phyloP scores from a whole-genome alignment of 768 basidiomycete species.

The Fomitopsis serialis region DNA sequence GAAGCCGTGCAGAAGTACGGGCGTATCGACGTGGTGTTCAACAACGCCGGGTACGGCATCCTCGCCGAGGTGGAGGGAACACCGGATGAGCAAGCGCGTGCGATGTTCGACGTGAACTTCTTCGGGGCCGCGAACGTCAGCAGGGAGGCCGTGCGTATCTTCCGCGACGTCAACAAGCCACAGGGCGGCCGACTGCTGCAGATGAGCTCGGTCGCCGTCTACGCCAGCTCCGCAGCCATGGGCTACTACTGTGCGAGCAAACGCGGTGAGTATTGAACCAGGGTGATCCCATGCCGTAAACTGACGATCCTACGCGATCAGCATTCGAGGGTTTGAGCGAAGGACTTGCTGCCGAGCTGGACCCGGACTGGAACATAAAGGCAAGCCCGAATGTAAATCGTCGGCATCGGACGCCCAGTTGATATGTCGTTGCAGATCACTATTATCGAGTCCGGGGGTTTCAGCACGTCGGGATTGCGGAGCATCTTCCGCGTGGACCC shows the following conservation, averaged over 20 bases:
- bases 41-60: constrained; percentile 13
- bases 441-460: constrained; percentile 12
- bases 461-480: constrained; percentile 3
- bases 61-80: constrained; percentile 14
- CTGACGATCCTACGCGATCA: constrained; percentile 1
- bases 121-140: constrained; percentile 24
- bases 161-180: constrained; percentile 26
- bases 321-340: constrained; percentile 26
- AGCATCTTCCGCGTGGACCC: no score
- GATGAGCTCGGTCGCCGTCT: constrained; percentile 26
- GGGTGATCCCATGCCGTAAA: no score
- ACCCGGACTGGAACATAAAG: constrained; percentile 30
- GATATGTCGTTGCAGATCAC: constrained; percentile 9
- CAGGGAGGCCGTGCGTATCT: constrained; percentile 25
- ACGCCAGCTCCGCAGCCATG: constrained; percentile 10
- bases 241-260: constrained; percentile 20
- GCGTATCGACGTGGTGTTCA: no score
- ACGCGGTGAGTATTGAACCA: constrained; percentile 8
- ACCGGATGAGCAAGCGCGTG: constrained; percentile 12
- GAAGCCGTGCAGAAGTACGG: constrained; percentile 22
- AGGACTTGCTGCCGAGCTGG: constrained; percentile 23
- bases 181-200: constrained; percentile 32
- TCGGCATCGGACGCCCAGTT: neutral
- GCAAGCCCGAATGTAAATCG: constrained; percentile 7
- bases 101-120: constrained; percentile 21